Base-by-base conservation (phyloP, 441 rosid genomes). In the Mallotus japonicus region DNA sequence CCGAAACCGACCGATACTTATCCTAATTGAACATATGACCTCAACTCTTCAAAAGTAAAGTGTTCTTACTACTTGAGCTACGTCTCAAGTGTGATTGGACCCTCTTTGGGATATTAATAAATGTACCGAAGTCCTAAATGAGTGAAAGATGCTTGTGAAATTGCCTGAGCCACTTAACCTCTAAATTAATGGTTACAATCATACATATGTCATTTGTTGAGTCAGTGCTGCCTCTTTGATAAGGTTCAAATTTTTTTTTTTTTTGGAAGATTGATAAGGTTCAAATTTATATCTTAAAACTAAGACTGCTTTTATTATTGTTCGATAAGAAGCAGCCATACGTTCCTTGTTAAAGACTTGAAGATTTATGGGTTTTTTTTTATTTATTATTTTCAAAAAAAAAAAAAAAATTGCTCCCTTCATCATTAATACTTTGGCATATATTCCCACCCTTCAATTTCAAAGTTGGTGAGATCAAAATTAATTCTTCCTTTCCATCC, bases 101-200 rank as follows among this genome's bases (percentile, higher is more conserved):
- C 67, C 54, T 16, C 37, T 1, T n/a, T 24, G 28, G 28, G 1
- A 24, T 24, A 28, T 28, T 1, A 28, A 15, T 58, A 34, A 0
- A 47, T 13, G 1, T 68, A 55, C 40, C 49, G 64, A 73, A 66
- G 62, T 74, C 62, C 13, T 50, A 59, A 28, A 71, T 64, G 40
- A 67, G 1, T 76, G 82, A 80, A 67, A 83, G 86, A 69, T 61
- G 72, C 80, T 76, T 71, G 58, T 61, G 16, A 78, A 74, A 50
- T 42, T 42, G 71, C 75, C 67, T 74, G 24, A 65, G 60, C 85
- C 85, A 75, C 78, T 74, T 42, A 55, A 53, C 74, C 47, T 49
- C 13, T 49, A 28, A 28, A 28, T 3, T 14, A 49, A 10, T 10
- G 16, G 13, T 49, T 28, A 28, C 32, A 28, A 2, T 28, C 32